Evolutionary conservation across 2,329 filamentous ascomycete genomes (phyloP).

Genomic region (Colletotrichum plurivorum): DNA sequence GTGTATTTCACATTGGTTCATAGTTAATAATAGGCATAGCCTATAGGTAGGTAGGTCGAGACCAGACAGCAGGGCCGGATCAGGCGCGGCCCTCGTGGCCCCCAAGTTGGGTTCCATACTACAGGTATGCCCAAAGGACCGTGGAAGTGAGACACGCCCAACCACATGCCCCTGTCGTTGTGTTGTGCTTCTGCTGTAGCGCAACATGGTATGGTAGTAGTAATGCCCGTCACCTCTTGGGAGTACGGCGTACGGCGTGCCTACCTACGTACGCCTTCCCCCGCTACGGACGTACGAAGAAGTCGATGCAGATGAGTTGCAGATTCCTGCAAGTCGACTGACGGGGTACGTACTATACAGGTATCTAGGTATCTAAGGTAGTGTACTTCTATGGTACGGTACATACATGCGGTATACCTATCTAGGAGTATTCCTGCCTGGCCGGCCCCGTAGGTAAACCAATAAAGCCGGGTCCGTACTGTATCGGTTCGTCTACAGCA

Average conservation of each 20-base stretch:
- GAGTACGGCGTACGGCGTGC: not conserved
- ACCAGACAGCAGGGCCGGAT: slow-evolving; percentile 9
- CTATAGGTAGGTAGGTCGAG: not conserved
- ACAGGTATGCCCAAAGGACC: not conserved
- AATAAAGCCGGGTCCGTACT: no score
- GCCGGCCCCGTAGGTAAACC: no score
- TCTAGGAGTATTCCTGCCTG: no score
- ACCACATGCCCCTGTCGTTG: slow-evolving; percentile 13
- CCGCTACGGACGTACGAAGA: slow-evolving; percentile 37
- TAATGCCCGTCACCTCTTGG: slow-evolving; percentile 23
- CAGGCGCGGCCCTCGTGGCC: slow-evolving; percentile 24
- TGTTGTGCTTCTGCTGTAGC: slow-evolving; percentile 29
- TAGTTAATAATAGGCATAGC: no score
- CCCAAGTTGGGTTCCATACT: slow-evolving; percentile 26
- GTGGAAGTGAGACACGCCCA: slow-evolving; percentile 9
- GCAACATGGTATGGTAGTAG: not conserved
- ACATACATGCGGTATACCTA: no score
- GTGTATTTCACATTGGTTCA: no score
- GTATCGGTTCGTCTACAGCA: no score
- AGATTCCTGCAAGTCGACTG: slow-evolving; percentile 29
- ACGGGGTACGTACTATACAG: no score
- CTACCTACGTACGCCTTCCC: not conserved
- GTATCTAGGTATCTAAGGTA: no score
- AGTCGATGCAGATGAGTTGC: slow-evolving; percentile 34
- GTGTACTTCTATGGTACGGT: no score